phyloP scores from a whole-genome alignment of 306 rosid genomes.

The Quercus dentata region DNA sequence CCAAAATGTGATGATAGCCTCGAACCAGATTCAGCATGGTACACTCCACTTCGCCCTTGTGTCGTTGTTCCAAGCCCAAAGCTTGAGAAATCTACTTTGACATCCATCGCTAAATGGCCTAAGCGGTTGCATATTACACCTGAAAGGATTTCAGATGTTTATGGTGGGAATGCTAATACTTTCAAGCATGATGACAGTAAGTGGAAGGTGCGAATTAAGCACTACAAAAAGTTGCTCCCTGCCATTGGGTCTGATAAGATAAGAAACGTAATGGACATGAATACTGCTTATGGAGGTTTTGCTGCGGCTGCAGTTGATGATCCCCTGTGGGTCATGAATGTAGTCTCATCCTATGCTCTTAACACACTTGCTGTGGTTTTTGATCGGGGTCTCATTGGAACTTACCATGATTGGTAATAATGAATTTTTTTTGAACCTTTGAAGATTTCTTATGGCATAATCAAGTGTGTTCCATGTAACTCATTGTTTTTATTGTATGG shows the following conservation, averaged over 20 bases:
- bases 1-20: constrained; percentile 90
- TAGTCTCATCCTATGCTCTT: constrained; percentile 76
- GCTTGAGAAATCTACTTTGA: constrained; percentile 52
- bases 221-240: constrained; percentile 87
- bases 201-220: constrained; percentile 75
- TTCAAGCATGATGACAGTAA: constrained; percentile 74
- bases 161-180: constrained; percentile 55
- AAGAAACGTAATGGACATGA: constrained; percentile 98
- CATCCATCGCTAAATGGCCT: constrained; percentile 75
- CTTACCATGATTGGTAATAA: constrained; percentile 86
- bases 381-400: constrained; percentile 95
- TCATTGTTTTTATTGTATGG: not conserved
- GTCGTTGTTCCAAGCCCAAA: constrained; percentile 69
- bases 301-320: constrained; percentile 73
- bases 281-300: constrained; percentile 81
- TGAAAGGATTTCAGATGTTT: constrained; percentile 51
- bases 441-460: not conserved
- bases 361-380: constrained; percentile 81
- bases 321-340: constrained; percentile 99
- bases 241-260: constrained; percentile 76
- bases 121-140: constrained; percentile 63
- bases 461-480: not conserved
- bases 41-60: constrained; percentile 89
- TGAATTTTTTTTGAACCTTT: not conserved
- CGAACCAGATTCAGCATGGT: constrained; percentile 94